A percentile compares a stretch with the other conserved stretches of the same genome.
phyloP scores from a whole-genome alignment of 2,329 filamentous ascomycete genomes.

The Aspergillaceae sp. region DNA sequence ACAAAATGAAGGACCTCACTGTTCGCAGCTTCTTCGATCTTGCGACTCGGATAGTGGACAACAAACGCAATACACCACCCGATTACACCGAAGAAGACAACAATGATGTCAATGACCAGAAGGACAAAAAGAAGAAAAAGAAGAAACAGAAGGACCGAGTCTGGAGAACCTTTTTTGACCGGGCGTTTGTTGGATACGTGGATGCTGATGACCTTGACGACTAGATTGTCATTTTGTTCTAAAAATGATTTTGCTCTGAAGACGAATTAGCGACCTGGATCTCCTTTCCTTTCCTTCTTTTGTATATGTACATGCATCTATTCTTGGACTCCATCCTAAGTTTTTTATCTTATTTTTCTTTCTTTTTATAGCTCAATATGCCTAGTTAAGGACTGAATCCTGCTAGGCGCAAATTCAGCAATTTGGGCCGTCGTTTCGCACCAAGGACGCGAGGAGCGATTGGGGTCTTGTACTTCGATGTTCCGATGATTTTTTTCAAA shows the following conservation, averaged over 20 bases:
- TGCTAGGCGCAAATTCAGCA: too few relatives aligned
- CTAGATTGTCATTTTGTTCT: constrained; percentile 5
- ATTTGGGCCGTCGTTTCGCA: too few relatives aligned
- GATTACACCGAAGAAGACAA: constrained; percentile 32
- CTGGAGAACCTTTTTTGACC: constrained; percentile 68
- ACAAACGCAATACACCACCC: constrained; percentile 15
- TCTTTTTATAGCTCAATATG: too few relatives aligned
- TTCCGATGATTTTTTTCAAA: constrained; percentile 96
- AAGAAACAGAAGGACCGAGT: constrained; percentile 48
- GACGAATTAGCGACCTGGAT: too few relatives aligned
- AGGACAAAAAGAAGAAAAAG: constrained; percentile 40
- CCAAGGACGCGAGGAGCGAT: constrained; percentile 46
- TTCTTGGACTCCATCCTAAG: too few relatives aligned
- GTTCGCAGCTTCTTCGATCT: constrained; percentile 71
- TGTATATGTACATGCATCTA: too few relatives aligned
- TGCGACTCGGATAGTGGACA: constrained; percentile 65
- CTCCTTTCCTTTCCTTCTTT: too few relatives aligned
- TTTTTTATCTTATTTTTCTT: too few relatives aligned
- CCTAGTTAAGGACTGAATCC: too few relatives aligned
- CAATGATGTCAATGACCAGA: constrained; percentile 25
- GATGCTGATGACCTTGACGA: constrained; percentile 54
- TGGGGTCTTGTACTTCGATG: constrained; percentile 93
- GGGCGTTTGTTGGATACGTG: constrained; percentile 71
- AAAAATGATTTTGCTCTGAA: too few relatives aligned
- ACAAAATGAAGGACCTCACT: constrained; percentile 72